Base-by-base conservation (phyloP, 2,329 filamentous ascomycete species). In the Xylaria sp. region DNA sequence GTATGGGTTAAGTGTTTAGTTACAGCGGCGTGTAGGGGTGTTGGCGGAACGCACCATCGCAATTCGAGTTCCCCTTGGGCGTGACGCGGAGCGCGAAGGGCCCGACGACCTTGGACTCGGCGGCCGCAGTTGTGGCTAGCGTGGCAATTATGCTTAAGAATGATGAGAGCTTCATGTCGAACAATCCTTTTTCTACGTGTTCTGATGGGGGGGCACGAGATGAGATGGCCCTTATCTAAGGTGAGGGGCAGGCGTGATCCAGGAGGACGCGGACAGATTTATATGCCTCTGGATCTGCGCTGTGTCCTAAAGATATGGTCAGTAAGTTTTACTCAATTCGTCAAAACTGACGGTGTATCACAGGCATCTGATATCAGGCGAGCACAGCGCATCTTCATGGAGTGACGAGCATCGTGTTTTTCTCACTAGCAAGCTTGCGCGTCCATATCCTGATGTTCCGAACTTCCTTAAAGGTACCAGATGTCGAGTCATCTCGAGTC, bases 51-150 rank as follows among this genome's bases (percentile, higher is more conserved):
- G 14, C n/a, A 65, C 64, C 64, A 38, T 66, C 51, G 7, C 64
- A 50, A 35, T 12, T 19, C 1, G 58, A 23, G 33, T 64, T 21
- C 12, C 25, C 47, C 55, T 65, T 65, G 8, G 58, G 47, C 2
- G 58, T 64, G 42, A 66, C 42, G 47, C 61, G 64, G 14, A 66
- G 58, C 40, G 61, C 61, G 42, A 66, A 66, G 1, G 64, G 64
- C 9, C 64, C 64, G 33, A 65, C 12, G 5, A 65, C 37, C 2
- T 66, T 53, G 40, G 21, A 23, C 1, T 64, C 58, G 12, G 58
- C 47, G 6, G 43, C 47, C 28, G 35, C 57, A 1, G 17, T 23
- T 6, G 51, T 37, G 37, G 46, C 21, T 5, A 64, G 31, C 6
- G 47, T 42, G 8, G 43, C 42, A 8, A 46, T 33, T 12, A 21